Evolutionary conservation across 768 basidiomycete species (phyloP).

Genomic region (Pseudohyphozyma bogoriensis): DNA sequence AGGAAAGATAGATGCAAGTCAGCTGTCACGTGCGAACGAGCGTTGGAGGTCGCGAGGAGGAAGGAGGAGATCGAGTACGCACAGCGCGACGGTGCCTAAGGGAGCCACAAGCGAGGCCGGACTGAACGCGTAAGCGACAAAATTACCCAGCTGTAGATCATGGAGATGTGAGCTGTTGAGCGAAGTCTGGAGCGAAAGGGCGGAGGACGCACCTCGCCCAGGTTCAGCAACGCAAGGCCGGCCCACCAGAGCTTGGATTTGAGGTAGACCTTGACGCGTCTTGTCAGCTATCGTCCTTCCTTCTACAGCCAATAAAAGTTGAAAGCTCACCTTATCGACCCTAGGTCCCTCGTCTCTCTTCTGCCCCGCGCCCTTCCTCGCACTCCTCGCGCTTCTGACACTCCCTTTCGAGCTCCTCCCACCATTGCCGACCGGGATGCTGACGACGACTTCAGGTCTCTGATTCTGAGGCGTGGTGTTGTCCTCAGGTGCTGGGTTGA

Average conservation of each 20-base stretch:
- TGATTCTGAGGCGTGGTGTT: no score
- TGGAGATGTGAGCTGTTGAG: no score
- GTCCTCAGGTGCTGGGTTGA: no score
- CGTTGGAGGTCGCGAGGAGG: neutral
- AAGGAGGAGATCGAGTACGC: neutral
- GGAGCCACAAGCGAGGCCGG: slow-evolving; percentile 91
- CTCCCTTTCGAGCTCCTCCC: neutral
- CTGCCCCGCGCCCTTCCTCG: neutral
- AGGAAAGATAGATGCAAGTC: no score
- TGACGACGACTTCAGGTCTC: no score
- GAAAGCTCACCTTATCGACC: no score
- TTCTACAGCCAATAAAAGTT: no score
- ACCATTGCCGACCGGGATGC: neutral
- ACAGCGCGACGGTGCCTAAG: slow-evolving; percentile 64
- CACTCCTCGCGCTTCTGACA: neutral
- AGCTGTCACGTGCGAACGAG: slow-evolving; percentile 63
- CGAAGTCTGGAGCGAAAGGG: slow-evolving; percentile 35
- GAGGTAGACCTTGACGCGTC: slow-evolving; percentile 22
- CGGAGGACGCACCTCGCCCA: slow-evolving; percentile 80
- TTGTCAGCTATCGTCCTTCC: no score
- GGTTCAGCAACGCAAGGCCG: slow-evolving; percentile 76
- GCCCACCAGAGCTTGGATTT: slow-evolving; percentile 53
- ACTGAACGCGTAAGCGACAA: slow-evolving; percentile 65
- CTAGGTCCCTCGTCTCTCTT: neutral
- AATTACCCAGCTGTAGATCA: neutral